A percentile compares a stretch with the other conserved stretches of the same genome.
These are phyloP conservation scores for Metschnikowia lunata DNA, from an alignment of 805 yeast genomes.

Conservation along the genomic window DNA sequence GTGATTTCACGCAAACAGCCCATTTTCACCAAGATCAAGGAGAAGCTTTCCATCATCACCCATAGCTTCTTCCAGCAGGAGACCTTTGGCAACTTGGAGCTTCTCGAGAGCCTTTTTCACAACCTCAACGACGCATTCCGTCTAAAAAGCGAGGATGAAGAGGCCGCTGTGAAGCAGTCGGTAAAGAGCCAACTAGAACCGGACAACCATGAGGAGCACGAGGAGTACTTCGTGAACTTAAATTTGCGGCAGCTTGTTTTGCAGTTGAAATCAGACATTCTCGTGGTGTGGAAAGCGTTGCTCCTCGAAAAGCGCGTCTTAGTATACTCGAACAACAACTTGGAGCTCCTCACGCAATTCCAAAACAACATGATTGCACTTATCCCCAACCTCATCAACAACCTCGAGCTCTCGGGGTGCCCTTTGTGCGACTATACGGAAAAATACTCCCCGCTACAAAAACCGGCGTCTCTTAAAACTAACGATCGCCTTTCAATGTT, in stretches of 20 bases:
- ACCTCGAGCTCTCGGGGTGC: constrained; percentile 74
- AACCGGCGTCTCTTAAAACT: constrained; percentile 66
- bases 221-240: constrained; percentile 57
- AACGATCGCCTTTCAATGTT: constrained; percentile 75
- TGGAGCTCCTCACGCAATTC: constrained; percentile 73
- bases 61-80: constrained; percentile 79
- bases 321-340: constrained; percentile 68
- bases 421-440: constrained; percentile 57
- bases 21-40: constrained; percentile 80
- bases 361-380: constrained; percentile 82
- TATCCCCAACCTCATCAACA: constrained; percentile 73
- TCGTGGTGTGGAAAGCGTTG: constrained; percentile 71
- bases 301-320: constrained; percentile 70
- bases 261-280: constrained; percentile 52
- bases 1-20: constrained; percentile 77
- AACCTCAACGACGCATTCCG: constrained; percentile 45
- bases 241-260: constrained; percentile 61
- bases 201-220: constrained; percentile 26
- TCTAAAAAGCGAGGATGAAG: constrained; percentile 17
- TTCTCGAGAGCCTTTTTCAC: constrained; percentile 66
- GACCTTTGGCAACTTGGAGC: constrained; percentile 64
- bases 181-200: constrained; percentile 14
- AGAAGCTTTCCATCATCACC: constrained; percentile 85
- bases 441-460: constrained; percentile 43
- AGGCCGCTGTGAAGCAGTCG: constrained; percentile 6